These are phyloP conservation scores for Rhizopogon vulgaris DNA, from an alignment of 768 basidiomycete genomes.

Conservation along the genomic window DNA sequence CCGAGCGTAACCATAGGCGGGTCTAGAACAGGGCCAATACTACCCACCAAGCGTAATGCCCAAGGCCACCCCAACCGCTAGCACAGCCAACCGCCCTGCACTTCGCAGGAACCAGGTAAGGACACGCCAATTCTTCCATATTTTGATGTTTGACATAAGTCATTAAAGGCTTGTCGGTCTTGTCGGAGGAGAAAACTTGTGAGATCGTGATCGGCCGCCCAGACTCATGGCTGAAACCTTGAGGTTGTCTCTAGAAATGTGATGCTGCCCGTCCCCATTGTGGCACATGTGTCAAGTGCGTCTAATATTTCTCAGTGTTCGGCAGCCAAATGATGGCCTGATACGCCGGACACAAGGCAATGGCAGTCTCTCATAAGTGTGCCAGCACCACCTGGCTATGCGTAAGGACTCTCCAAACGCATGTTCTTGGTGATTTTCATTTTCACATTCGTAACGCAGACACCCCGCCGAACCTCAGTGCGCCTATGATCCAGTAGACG, in stretches of 20 bases:
- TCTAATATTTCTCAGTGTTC: conserved; percentile 10
- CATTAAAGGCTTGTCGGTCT: conserved; percentile 62
- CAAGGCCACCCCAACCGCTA: conserved; percentile 40
- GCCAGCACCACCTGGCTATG: conserved; percentile 80
- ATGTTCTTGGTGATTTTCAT: conserved; percentile 1
- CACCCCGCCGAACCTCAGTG: conserved; percentile 86
- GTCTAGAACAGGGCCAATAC: background rate
- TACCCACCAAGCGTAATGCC: conserved; percentile 47
- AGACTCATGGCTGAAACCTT: conserved; percentile 1
- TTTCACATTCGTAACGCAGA: conserved; percentile 30
- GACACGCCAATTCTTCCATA: too few species aligned
- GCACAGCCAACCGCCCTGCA: conserved; percentile 46
- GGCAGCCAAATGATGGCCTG: background rate
- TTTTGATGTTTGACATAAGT: background rate
- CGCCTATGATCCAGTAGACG: conserved; percentile 83
- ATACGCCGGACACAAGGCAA: conserved; percentile 40
- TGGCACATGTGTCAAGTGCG: conserved; percentile 76
- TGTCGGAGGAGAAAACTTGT: conserved; percentile 85
- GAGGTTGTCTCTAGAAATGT: conserved; percentile 57
- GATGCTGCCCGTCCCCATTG: conserved; percentile 85
- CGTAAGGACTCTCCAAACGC: conserved; percentile 38
- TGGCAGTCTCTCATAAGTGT: conserved; percentile 81
- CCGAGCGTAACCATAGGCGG: background rate
- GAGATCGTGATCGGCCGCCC: conserved; percentile 21
- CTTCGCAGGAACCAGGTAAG: conserved; percentile 75